Evolutionary conservation across 306 rosid genomes (phyloP).

Genomic region (Malus orientalis): DNA sequence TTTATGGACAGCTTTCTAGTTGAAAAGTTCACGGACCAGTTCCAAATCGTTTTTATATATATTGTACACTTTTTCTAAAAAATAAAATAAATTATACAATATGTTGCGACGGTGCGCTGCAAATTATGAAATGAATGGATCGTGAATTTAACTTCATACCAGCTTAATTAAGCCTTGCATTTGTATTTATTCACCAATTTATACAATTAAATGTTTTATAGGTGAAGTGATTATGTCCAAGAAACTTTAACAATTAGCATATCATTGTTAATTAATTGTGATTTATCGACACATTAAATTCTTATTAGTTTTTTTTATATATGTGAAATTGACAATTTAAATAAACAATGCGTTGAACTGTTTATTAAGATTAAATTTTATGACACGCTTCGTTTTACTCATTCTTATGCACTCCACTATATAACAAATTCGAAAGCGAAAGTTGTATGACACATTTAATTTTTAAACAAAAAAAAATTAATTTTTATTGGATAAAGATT

Average conservation of each 20-base stretch:
- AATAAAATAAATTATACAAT: too few species aligned
- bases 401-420: too few species aligned
- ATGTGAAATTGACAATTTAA: too few species aligned
- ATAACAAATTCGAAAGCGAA: too few species aligned
- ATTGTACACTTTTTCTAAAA: neutral
- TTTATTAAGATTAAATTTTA: too few species aligned
- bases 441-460: too few species aligned
- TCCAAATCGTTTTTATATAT: neutral
- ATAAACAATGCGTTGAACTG: neutral
- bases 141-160: neutral
- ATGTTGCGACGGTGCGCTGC: too few species aligned
- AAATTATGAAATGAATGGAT: too few species aligned
- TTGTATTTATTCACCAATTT: neutral
- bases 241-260: neutral
- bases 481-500: too few species aligned
- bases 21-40: neutral
- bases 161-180: neutral
- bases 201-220: neutral
- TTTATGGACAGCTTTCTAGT: neutral
- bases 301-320: too few species aligned
- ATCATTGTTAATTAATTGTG: neutral
- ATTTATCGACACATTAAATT: neutral
- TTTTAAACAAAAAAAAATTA: too few species aligned
- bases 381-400: too few species aligned
- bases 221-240: neutral